Conservation (phyloP, 1,284 basidiomycete species). For the Phellopilus nigrolimitatus region DNA sequence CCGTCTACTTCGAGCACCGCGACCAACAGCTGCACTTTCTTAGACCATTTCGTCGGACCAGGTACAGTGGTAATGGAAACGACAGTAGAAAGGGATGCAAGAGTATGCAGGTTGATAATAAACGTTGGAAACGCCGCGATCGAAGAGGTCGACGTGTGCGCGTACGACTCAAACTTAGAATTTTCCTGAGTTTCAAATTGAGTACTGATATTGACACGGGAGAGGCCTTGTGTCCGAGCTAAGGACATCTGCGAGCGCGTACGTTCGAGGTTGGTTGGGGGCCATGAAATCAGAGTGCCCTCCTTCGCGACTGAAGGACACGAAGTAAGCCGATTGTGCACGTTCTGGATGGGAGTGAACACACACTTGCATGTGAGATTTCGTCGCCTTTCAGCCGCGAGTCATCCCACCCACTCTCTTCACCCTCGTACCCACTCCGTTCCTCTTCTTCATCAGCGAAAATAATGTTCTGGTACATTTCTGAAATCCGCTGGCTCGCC, state of each 20-base stretch:
- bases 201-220: conserved; percentile 26
- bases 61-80: conserved; percentile 19
- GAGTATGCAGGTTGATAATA: conserved; percentile 54
- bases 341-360: too few species aligned
- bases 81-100: conserved; percentile 45
- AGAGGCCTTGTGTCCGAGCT: conserved; percentile 9
- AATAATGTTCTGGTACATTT: conserved; percentile 61
- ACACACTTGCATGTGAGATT: background rate
- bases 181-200: conserved; percentile 37
- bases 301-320: conserved; percentile 32
- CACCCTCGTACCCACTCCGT: conserved; percentile 16
- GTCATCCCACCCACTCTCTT: background rate
- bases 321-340: conserved; percentile 19
- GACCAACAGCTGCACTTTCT: conserved; percentile 52
- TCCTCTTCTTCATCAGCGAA: conserved; percentile 40
- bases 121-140: conserved; percentile 64
- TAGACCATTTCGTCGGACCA: conserved; percentile 27
- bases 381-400: background rate
- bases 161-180: conserved; percentile 43
- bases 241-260: conserved; percentile 25
- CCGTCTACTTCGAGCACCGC: conserved; percentile 71
- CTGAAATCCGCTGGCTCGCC: conserved; percentile 57
- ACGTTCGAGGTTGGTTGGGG: conserved; percentile 35
- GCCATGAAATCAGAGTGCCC: conserved; percentile 47
- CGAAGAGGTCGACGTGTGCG: conserved; percentile 59